These are phyloP conservation scores for Candida boidinii DNA, from an alignment of 805 yeast species.

Conservation along the genomic window DNA sequence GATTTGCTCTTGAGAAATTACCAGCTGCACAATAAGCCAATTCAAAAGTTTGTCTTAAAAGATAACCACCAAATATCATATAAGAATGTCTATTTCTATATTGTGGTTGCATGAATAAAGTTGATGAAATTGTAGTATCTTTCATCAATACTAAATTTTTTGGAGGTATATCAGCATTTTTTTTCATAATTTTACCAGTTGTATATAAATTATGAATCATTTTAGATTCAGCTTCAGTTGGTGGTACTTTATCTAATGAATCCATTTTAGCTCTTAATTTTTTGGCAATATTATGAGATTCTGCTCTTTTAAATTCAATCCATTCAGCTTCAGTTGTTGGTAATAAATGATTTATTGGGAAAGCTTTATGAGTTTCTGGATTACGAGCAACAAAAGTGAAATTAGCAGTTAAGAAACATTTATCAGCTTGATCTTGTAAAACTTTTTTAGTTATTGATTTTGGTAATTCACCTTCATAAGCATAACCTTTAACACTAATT, in stretches of 20 bases:
- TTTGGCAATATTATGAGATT: conserved; percentile 80
- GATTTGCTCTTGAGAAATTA: conserved; percentile 75
- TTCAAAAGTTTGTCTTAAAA: conserved; percentile 88
- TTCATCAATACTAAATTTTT: conserved; percentile 54
- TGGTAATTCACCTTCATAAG: conserved; percentile 52
- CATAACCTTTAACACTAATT: conserved; percentile 81
- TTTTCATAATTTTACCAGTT: conserved; percentile 27
- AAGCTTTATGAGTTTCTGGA: conserved; percentile 84
- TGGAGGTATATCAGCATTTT: conserved; percentile 31
- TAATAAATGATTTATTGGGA: conserved; percentile 73
- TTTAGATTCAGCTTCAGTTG: conserved; percentile 65
- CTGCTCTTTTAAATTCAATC: conserved; percentile 81
- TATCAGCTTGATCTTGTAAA: conserved; percentile 43
- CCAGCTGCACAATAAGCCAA: conserved; percentile 91
- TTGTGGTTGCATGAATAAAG: conserved; percentile 93
- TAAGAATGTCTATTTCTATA: conserved; percentile 90
- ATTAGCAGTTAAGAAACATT: conserved; percentile 78
- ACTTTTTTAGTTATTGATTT: conserved; percentile 42
- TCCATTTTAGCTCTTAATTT: conserved; percentile 65
- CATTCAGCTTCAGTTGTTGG: conserved; percentile 73
- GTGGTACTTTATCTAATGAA: conserved; percentile 55
- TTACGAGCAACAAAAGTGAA: conserved; percentile 95
- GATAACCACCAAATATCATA: conserved; percentile 93
- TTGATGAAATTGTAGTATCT: conserved; percentile 62
- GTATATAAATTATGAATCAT: conserved; percentile 75